Conservation (phyloP, 306 rosid species). For the Senna siamea region DNA sequence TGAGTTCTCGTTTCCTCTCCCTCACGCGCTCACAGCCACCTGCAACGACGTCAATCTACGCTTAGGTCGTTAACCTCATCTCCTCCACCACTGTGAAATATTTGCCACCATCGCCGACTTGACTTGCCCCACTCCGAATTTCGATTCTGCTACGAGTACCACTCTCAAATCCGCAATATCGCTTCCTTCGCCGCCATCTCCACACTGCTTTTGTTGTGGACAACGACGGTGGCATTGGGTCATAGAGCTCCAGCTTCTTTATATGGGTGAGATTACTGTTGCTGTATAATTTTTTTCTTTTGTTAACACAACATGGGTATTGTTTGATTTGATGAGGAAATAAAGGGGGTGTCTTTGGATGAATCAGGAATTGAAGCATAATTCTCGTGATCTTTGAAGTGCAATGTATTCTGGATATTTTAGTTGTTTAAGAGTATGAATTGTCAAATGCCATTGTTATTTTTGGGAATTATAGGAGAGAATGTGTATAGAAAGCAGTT, state of each 20-base stretch:
- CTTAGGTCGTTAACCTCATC: background rate
- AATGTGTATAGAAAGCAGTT: background rate
- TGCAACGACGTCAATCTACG: background rate
- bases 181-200: slow-evolving; percentile 24
- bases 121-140: background rate
- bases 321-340: slow-evolving; percentile 30
- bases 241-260: slow-evolving; percentile 22
- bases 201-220: background rate
- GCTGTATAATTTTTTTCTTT: background rate
- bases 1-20: background rate
- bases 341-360: background rate
- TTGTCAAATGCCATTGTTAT: slow-evolving; percentile 7
- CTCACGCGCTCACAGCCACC: slow-evolving; percentile 32
- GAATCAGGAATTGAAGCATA: slow-evolving; percentile 14
- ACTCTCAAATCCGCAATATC: background rate
- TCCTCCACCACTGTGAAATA: slow-evolving; percentile 13
- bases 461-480: background rate
- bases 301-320: background rate
- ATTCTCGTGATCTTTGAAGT: slow-evolving; percentile 29
- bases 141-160: slow-evolving; percentile 2
- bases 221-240: slow-evolving; percentile 7
- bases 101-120: slow-evolving; percentile 5
- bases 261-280: background rate
- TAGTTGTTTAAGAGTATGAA: slow-evolving; percentile 6
- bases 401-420: slow-evolving; percentile 1